phyloP scores from a whole-genome alignment of 805 yeast genomes.

The Suhomyces prunicola region DNA sequence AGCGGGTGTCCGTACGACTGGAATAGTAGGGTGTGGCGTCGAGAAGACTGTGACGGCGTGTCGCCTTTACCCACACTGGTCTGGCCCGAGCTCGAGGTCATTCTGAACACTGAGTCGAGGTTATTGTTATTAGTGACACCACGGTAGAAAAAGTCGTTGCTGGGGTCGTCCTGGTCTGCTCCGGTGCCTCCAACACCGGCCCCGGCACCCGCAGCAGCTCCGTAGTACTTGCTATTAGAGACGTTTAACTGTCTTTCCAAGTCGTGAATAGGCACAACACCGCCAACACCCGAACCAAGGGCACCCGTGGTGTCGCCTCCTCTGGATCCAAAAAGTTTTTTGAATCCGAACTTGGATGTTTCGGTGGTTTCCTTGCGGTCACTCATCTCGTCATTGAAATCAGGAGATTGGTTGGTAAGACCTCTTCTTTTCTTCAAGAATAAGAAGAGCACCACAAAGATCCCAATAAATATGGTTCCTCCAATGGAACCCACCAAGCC shows the following conservation, averaged over 20 bases:
- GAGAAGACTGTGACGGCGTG: conserved; percentile 11
- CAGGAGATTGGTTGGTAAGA: conserved; percentile 42
- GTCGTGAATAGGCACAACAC: conserved; percentile 15
- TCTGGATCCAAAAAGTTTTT: conserved; percentile 28
- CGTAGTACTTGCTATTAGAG: conserved; percentile 13
- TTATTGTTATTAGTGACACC: conserved; percentile 44
- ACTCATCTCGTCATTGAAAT: conserved; percentile 34
- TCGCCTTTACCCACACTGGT: conserved; percentile 4
- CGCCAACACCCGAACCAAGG: conserved; percentile 4
- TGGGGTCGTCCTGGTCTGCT: conserved; percentile 10
- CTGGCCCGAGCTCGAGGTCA: conserved; percentile 8
- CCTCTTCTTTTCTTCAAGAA: conserved; percentile 31
- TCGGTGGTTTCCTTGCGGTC: conserved; percentile 14
- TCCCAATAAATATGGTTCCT: conserved; percentile 42
- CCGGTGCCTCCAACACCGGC: conserved; percentile 8
- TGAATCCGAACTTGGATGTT: conserved; percentile 21
- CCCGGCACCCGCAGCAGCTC: conserved; percentile 14
- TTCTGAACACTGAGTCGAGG: conserved; percentile 37
- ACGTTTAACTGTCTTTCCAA: conserved; percentile 24
- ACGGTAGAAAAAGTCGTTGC: conserved; percentile 39
- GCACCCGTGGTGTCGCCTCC: conserved; percentile 7
- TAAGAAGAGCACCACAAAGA: conserved; percentile 33
- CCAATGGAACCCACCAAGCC: conserved; percentile 47
- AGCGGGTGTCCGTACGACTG: conserved; percentile 26
- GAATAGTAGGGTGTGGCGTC: conserved; percentile 21